Base-by-base conservation (phyloP, 768 basidiomycete species). In the Boletus speciosus region DNA sequence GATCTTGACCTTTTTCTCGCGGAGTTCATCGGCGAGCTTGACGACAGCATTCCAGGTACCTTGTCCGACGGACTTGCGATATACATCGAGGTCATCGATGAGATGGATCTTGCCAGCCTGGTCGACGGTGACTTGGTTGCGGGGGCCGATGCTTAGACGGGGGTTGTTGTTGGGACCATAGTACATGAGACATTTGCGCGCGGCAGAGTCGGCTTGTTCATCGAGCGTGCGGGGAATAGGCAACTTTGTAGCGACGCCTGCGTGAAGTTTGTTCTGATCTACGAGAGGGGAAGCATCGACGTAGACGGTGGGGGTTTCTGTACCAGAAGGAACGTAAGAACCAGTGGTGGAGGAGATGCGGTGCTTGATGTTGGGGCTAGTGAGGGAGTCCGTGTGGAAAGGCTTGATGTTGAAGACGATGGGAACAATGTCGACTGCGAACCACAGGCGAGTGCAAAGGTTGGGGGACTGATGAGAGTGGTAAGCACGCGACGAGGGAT, bases 101-200 rank as follows among this genome's bases (percentile, higher is more conserved):
- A 96, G 79, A 66, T 90, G 88, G 57, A 95, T 90, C 71, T 89
- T 88, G 8, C 90, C 91, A 38, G 77, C 90, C 34, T 89, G 85
- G 65, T 95, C 93, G 46, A 95, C 93, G 48, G 84, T 81, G 60
- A 95, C 93, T 62, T 90, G 87, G 70, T 95, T 92, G 59, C 89
- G 85, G 43, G 87, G 79, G 6, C 86, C 90, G 65, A 93, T 92
- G 66, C 74, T 81, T 27, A 93, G 78, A 60, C 90, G 85, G 23
- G 90, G 90, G 70, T 90, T 91, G 73, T 92, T 91, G 61, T 78
- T 78, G 19, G 90, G 89, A 19, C 89, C 89, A 61, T 82, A 90
- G 71, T 86, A 82, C 87, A 91, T 86, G 67, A 92, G 71, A 63
- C 83, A 85, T 68, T 93, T 93, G 66, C 90, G 86, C 34, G 85